phyloP scores from a whole-genome alignment of 352 stramenopile genomes.

The Aphanomyces cochlioides region DNA sequence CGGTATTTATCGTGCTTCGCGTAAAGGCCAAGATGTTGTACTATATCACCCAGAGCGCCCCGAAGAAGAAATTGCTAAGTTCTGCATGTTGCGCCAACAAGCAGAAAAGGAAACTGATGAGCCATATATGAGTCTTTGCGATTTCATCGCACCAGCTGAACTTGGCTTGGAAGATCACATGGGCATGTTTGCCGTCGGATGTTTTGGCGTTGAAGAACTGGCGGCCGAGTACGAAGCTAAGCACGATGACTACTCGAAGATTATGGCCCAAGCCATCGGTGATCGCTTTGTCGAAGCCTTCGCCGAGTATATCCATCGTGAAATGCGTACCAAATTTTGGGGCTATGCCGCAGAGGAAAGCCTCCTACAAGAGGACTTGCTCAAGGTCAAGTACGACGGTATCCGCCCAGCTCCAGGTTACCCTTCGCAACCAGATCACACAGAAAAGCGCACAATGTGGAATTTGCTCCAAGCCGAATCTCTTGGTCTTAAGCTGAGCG shows the following conservation, averaged over 20 bases:
- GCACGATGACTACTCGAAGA: slow-evolving; percentile 98
- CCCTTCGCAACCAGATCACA: slow-evolving; percentile 97
- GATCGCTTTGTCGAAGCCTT: slow-evolving; percentile 86
- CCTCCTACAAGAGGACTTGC: slow-evolving; percentile 88
- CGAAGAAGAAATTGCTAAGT: slow-evolving; percentile 76
- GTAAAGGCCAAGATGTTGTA: slow-evolving; percentile 91
- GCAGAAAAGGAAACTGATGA: slow-evolving; percentile 95
- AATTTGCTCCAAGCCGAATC: slow-evolving; percentile 92
- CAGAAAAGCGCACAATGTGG: slow-evolving; percentile 96
- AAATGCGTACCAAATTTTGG: slow-evolving; percentile 95
- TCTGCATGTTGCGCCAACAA: slow-evolving; percentile 97
- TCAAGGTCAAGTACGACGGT: slow-evolving; percentile 98
- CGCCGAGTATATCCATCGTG: slow-evolving; percentile 95
- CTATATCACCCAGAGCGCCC: slow-evolving; percentile 88
- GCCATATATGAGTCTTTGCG: slow-evolving; percentile 91
- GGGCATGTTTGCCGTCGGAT: slow-evolving; percentile 94
- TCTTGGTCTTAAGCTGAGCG: slow-evolving; percentile 89
- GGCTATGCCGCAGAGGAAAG: slow-evolving; percentile 92
- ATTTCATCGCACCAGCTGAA: slow-evolving; percentile 90
- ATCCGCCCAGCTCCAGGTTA: slow-evolving; percentile 97
- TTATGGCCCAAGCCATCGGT: slow-evolving; percentile 91
- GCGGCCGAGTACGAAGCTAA: slow-evolving; percentile 90
- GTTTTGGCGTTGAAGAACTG: slow-evolving; percentile 93
- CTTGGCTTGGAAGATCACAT: slow-evolving; percentile 79
- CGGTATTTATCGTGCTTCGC: slow-evolving; percentile 94